Conservation (phyloP, 2,329 filamentous ascomycete genomes). For the Fusarium pseudoanthophilum region DNA sequence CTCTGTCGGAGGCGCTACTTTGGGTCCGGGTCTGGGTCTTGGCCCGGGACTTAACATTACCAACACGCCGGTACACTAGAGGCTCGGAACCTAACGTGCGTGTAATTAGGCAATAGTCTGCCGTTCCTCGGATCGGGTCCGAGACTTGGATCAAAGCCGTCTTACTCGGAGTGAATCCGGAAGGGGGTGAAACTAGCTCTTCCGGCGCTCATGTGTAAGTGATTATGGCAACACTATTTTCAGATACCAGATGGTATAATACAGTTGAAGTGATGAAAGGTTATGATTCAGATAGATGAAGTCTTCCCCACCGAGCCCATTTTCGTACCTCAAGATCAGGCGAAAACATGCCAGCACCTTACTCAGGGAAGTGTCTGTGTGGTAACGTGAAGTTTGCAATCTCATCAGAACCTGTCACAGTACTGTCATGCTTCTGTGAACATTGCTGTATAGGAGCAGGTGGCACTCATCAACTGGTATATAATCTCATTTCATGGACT, state of each 20-base stretch:
- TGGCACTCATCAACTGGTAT: conserved; percentile 33
- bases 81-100: too few relatives aligned
- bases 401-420: conserved; percentile 23
- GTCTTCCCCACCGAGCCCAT: accelerated
- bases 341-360: conserved; percentile 18
- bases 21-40: too few relatives aligned
- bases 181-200: neutral
- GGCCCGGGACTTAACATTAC: neutral
- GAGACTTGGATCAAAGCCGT: neutral
- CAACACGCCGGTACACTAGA: neutral
- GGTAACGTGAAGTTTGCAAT: conserved; percentile 17
- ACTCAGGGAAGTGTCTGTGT: conserved; percentile 37
- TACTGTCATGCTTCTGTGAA: conserved; percentile 37
- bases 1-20: neutral
- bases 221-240: neutral
- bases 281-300: accelerated
- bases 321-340: accelerated
- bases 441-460: conserved; percentile 39
- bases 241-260: neutral
- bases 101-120: neutral
- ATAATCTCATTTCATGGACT: accelerated
- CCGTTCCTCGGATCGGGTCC: neutral
- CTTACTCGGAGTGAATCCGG: neutral
- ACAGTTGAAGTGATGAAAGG: accelerated
- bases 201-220: neutral